These are phyloP conservation scores for Termitomyces eurrhizus DNA, from an alignment of 768 basidiomycete genomes.

Conservation along the genomic window DNA sequence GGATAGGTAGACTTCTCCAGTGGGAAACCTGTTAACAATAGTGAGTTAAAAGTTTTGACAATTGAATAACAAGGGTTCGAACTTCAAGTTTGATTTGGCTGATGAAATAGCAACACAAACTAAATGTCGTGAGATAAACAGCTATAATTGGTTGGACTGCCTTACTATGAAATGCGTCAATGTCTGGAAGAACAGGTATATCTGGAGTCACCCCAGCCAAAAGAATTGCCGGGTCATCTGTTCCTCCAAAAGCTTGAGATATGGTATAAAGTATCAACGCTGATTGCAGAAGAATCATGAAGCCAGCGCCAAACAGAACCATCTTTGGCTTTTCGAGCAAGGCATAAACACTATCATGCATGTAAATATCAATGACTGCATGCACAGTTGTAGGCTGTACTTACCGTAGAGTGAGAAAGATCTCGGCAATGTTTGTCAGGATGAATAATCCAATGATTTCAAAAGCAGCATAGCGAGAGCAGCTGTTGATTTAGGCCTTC, in stretches of 20 bases:
- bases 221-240: not conserved
- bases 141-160: no score
- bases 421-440: slow-evolving; percentile 3
- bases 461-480: slow-evolving; percentile 9
- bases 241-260: slow-evolving; percentile 5
- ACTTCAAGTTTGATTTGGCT: not conserved
- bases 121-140: not conserved
- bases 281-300: slow-evolving; percentile 6
- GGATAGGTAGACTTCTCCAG: slow-evolving; percentile 12
- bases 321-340: not conserved
- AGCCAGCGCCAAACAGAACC: not conserved
- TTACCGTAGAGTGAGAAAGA: slow-evolving; percentile 9
- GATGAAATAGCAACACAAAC: not conserved
- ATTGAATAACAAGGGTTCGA: not conserved
- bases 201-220: not conserved
- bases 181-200: not conserved
- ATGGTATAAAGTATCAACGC: slow-evolving; percentile 2
- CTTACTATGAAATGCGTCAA: slow-evolving; percentile 3
- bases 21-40: not conserved
- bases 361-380: no score
- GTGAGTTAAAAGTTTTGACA: not conserved
- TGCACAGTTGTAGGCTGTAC: not conserved
- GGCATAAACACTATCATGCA: slow-evolving; percentile 2
- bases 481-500: not conserved
- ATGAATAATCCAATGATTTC: slow-evolving; percentile 1